Conservation (phyloP, 164 flowering plant genomes). For the Aristolochia contorta region DNA sequence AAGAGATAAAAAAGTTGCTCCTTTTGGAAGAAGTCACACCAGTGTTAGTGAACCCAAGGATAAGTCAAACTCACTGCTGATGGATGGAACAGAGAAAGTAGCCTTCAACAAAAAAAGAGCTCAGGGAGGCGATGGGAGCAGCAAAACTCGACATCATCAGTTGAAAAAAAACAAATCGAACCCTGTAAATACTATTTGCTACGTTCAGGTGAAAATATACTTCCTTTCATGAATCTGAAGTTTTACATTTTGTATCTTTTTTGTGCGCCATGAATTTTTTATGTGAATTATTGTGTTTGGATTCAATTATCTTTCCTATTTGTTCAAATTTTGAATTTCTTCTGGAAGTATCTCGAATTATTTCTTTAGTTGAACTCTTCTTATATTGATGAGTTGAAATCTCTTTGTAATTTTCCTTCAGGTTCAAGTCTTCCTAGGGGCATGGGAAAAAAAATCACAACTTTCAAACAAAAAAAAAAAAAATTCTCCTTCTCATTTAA, state of each 20-base stretch:
- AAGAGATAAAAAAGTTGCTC: neutral
- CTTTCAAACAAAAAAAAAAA: too few relatives aligned
- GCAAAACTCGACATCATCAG: constrained; percentile 46
- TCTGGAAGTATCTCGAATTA: neutral
- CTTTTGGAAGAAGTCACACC: constrained; percentile 16
- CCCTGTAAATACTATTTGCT: constrained; percentile 71
- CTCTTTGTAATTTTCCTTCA: neutral
- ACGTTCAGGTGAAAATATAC: constrained; percentile 53
- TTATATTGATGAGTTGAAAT: neutral
- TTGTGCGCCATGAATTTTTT: too few relatives aligned
- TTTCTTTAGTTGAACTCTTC: neutral
- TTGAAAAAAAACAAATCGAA: constrained; percentile 60
- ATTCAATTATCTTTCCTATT: too few relatives aligned
- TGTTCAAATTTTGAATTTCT: neutral
- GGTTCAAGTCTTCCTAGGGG: too few relatives aligned
- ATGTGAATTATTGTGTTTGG: too few relatives aligned
- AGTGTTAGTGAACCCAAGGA: constrained; percentile 19
- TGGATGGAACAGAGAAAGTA: constrained; percentile 23
- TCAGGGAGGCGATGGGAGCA: constrained; percentile 59
- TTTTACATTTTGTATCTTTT: too few relatives aligned
- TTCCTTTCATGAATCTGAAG: neutral
- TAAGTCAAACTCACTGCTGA: constrained; percentile 19
- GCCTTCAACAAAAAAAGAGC: constrained; percentile 72
- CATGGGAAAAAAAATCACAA: too few relatives aligned
- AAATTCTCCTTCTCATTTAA: neutral